Evolutionary conservation across 768 basidiomycete species (phyloP).

Genomic region (Psilocybe azurescens): DNA sequence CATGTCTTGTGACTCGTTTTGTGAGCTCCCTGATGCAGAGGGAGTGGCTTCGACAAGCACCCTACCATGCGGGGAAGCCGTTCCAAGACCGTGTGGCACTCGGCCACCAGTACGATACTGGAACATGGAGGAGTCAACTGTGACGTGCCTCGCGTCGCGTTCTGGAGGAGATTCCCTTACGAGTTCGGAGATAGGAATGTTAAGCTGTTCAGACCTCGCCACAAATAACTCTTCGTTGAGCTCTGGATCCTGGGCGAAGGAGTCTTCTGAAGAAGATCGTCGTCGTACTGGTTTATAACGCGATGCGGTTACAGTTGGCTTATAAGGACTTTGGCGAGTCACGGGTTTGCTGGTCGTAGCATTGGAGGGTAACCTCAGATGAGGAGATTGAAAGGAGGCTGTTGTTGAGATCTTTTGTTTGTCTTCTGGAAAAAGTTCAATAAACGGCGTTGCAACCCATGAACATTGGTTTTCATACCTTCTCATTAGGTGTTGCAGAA

Average conservation of each 20-base stretch:
- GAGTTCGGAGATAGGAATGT: constrained; percentile 63
- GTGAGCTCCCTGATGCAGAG: constrained; percentile 44
- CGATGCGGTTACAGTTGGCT: constrained; percentile 17
- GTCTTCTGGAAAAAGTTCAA: constrained; percentile 14
- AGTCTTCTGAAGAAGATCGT: constrained; percentile 56
- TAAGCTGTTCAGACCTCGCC: constrained; percentile 52
- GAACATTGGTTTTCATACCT: constrained; percentile 29
- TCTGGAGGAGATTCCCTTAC: constrained; percentile 32
- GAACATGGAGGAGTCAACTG: constrained; percentile 7
- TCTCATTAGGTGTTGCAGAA: constrained; percentile 25
- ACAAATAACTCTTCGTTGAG: constrained; percentile 53
- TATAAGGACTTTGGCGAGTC: constrained; percentile 24
- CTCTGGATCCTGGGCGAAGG: constrained; percentile 58
- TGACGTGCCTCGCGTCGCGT: constrained; percentile 24
- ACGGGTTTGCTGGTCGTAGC: constrained; percentile 18
- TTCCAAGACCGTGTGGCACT: background rate
- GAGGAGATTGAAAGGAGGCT: constrained; percentile 26
- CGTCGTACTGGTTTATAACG: constrained; percentile 25
- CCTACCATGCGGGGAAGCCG: constrained; percentile 12
- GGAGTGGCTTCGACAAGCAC: constrained; percentile 62
- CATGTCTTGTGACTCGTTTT: constrained; percentile 20
- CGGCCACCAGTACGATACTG: constrained; percentile 14
- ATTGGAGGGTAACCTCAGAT: constrained; percentile 12
- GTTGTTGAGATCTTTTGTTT: constrained; percentile 25
- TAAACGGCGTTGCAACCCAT: background rate